These are phyloP conservation scores for Rhynchosporium secalis DNA, from an alignment of 2,329 filamentous ascomycete species.

Conservation along the genomic window DNA sequence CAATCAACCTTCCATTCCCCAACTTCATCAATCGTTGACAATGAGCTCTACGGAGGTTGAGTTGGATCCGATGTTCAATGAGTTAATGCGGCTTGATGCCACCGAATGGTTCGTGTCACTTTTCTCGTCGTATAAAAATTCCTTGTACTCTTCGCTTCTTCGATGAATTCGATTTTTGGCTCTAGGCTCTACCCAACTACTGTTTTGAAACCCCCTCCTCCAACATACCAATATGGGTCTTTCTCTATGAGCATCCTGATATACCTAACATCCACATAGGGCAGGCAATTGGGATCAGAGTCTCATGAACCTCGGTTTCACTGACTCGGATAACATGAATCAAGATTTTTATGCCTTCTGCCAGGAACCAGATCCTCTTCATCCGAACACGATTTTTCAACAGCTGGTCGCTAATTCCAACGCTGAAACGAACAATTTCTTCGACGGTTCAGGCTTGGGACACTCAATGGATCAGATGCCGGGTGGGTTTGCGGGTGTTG, in stretches of 20 bases:
- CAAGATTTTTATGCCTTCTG: conserved; percentile 40
- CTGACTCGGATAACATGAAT: conserved; percentile 39
- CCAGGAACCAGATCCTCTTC: conserved; percentile 38
- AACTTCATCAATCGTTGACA: conserved; percentile 28
- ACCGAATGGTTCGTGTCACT: conserved; percentile 45
- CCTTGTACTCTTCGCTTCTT: not conserved
- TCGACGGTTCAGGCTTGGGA: conserved; percentile 28
- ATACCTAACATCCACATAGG: conserved; percentile 29
- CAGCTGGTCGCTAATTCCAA: conserved; percentile 37
- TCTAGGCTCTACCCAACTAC: too few relatives aligned
- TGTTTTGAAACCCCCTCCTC: too few relatives aligned
- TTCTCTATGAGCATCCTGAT: too few relatives aligned
- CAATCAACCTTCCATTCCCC: conserved; percentile 20
- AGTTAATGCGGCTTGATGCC: conserved; percentile 56
- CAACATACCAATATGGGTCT: too few relatives aligned
- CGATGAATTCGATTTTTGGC: not conserved
- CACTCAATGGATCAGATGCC: conserved; percentile 16
- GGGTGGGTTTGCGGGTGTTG: conserved; percentile 11
- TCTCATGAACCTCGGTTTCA: conserved; percentile 41
- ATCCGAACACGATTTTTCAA: conserved; percentile 38
- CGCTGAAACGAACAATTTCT: conserved; percentile 30
- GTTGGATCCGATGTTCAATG: conserved; percentile 55
- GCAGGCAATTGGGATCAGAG: conserved; percentile 39
- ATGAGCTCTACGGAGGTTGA: conserved; percentile 34
- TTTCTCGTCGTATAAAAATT: not conserved